Base-by-base conservation (phyloP, 148 eudicot species). In the Amaranthus palmeri region DNA sequence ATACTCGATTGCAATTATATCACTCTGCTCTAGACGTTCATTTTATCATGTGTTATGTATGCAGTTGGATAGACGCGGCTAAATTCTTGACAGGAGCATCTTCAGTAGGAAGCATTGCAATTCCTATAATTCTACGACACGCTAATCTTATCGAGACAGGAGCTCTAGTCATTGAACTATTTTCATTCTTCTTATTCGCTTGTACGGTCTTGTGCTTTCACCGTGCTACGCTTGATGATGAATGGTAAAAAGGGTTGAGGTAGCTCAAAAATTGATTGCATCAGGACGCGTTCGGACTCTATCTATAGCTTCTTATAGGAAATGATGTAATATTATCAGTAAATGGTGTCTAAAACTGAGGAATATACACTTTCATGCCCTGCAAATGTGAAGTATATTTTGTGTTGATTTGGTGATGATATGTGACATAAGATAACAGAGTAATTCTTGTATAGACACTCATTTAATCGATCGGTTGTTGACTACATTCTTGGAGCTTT, bases 71-170 rank as follows among this genome's bases (percentile, higher is more conserved):
- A 57, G 91, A 91, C 80, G 98, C 96, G 8, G 98, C 97, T 12
- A 95, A 95, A 76, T 95, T 95, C 76, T 81, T 95, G 80, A 95
- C 98, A 40, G 98, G 98, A 83, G 93, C 93, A 41, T 95, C 98
- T 47, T 86, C 97, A 10, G 88, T 95, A 40, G 98, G 98, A 60
- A 95, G 98, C 84, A 67, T 95, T 71, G 98, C 98, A 36, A 95
- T 95, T 46, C 98, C 98, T 47, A 87, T 89, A 45, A 95, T 95
- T 65, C 86, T 95, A 41, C 82, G 88, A 78, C 98, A 95, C 59
- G 98, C 98, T 5, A 67, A 77, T 69, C 76, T 95, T 75, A 95
- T 95, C 47, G 83, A 79, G 63, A 83, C 88, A 7, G 97, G 97
- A 68, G 98, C 97, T 57, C 89, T 95, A 97, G 69, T 83, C 77